Conservation (phyloP, 768 basidiomycete species). For the Suillus discolor region DNA sequence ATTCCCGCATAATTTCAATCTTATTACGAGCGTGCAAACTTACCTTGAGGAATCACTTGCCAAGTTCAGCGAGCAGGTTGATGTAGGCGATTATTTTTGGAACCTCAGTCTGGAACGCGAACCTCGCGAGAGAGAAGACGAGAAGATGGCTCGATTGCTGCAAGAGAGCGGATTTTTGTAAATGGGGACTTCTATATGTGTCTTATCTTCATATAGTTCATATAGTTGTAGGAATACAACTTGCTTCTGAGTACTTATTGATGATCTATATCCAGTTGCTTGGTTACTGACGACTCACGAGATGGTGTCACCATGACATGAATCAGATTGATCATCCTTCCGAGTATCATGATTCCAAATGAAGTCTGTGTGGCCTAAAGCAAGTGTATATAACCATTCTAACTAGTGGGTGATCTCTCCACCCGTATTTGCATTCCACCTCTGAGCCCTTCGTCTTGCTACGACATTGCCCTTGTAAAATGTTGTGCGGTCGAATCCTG, state of each 20-base stretch:
- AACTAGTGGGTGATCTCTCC: background rate
- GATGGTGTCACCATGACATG: background rate
- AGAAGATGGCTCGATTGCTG: constrained; percentile 90
- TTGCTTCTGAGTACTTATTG: background rate
- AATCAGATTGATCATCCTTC: background rate
- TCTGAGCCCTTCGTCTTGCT: constrained; percentile 18
- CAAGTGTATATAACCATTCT: background rate
- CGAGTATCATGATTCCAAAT: background rate
- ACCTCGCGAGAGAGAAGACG: constrained; percentile 93
- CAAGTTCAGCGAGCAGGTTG: constrained; percentile 66
- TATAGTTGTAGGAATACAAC: background rate
- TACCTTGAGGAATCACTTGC: constrained; percentile 82
- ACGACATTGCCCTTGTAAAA: constrained; percentile 19
- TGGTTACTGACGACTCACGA: background rate
- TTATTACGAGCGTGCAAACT: constrained; percentile 63
- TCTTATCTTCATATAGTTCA: background rate
- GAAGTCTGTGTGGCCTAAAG: background rate
- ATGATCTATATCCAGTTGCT: background rate
- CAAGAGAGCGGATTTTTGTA: constrained; percentile 89
- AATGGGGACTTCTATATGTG: constrained; percentile 11
- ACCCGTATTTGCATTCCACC: constrained; percentile 16
- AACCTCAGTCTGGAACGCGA: constrained; percentile 84
- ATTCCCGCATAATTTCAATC: constrained; percentile 82
- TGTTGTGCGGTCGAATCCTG: constrained; percentile 33
- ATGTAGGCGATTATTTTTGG: constrained; percentile 81